These are phyloP conservation scores for Serendipita sp. DNA, from an alignment of 768 basidiomycete genomes.

Conservation along the genomic window DNA sequence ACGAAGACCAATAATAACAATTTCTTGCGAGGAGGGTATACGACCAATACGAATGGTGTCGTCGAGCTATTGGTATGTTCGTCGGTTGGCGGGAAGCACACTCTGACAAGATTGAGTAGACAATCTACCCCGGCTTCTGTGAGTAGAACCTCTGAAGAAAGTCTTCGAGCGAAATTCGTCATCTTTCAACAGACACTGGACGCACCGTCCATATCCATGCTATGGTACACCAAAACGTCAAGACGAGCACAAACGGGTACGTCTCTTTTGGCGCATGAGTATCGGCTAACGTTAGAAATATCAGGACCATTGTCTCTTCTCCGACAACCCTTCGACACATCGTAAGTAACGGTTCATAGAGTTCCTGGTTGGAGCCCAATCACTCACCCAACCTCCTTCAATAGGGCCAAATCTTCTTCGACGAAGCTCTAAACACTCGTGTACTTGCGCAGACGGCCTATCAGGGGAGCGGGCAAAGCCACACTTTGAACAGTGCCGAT, in stretches of 20 bases:
- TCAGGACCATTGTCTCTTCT: constrained; percentile 20
- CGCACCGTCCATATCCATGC: constrained; percentile 27
- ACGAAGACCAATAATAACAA: constrained; percentile 16
- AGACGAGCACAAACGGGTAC: not conserved
- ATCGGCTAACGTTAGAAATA: not conserved
- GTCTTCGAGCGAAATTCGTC: not conserved
- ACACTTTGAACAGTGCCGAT: constrained; percentile 21
- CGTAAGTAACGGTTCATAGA: constrained; percentile 12
- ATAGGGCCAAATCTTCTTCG: constrained; percentile 26
- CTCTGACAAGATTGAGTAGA: constrained; percentile 8
- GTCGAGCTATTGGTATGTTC: constrained; percentile 18
- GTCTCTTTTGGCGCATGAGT: not conserved
- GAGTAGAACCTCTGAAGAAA: not conserved
- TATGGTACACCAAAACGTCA: constrained; percentile 19
- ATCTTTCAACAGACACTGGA: constrained; percentile 13
- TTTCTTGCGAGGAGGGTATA: constrained; percentile 25
- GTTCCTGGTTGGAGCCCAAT: too few relatives aligned
- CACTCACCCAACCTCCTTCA: not conserved
- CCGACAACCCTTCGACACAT: constrained; percentile 21
- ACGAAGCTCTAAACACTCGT: constrained; percentile 21
- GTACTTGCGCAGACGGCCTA: constrained; percentile 20
- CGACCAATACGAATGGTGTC: constrained; percentile 23
- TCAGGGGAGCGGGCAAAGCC: constrained; percentile 17
- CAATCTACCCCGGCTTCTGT: constrained; percentile 25
- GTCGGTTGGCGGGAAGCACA: not conserved